A percentile compares a stretch with the other conserved stretches of the same genome.
Evolutionary conservation across 768 basidiomycete species (phyloP).

Genomic region (Pleurotus pulmonarius): DNA sequence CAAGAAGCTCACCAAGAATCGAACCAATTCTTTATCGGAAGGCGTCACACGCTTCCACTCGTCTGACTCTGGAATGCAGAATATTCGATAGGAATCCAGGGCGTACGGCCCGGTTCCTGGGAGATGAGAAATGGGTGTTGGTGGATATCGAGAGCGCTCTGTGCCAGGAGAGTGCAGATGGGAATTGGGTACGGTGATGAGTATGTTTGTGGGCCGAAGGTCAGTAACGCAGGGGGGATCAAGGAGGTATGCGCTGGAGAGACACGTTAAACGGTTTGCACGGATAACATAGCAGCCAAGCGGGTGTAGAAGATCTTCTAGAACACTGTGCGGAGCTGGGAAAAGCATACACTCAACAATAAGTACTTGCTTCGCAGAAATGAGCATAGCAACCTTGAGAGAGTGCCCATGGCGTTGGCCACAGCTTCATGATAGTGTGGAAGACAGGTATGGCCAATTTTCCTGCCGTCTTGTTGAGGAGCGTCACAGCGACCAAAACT

Average conservation of each 20-base stretch:
- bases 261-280: slow-evolving; percentile 46
- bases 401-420: slow-evolving; percentile 55
- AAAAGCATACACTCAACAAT: not conserved
- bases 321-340: slow-evolving; percentile 39
- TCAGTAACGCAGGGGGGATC: slow-evolving; percentile 34
- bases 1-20: slow-evolving; percentile 53
- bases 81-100: slow-evolving; percentile 74
- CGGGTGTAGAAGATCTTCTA: slow-evolving; percentile 42
- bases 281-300: slow-evolving; percentile 62
- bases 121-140: slow-evolving; percentile 51
- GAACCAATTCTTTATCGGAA: slow-evolving; percentile 63
- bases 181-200: slow-evolving; percentile 11
- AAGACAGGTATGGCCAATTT: slow-evolving; percentile 64
- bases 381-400: slow-evolving; percentile 39
- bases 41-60: slow-evolving; percentile 67
- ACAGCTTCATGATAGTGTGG: slow-evolving; percentile 48
- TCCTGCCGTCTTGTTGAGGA: slow-evolving; percentile 71
- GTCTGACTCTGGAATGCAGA: slow-evolving; percentile 41
- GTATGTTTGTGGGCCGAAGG: slow-evolving; percentile 9
- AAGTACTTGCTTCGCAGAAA: not conserved
- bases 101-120: slow-evolving; percentile 71
- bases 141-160: slow-evolving; percentile 32
- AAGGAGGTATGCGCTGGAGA: slow-evolving; percentile 50
- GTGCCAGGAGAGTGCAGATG: slow-evolving; percentile 4
- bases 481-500: slow-evolving; percentile 58